Conservation (phyloP, 805 yeast genomes). For the Ogataea chonburiensis region DNA sequence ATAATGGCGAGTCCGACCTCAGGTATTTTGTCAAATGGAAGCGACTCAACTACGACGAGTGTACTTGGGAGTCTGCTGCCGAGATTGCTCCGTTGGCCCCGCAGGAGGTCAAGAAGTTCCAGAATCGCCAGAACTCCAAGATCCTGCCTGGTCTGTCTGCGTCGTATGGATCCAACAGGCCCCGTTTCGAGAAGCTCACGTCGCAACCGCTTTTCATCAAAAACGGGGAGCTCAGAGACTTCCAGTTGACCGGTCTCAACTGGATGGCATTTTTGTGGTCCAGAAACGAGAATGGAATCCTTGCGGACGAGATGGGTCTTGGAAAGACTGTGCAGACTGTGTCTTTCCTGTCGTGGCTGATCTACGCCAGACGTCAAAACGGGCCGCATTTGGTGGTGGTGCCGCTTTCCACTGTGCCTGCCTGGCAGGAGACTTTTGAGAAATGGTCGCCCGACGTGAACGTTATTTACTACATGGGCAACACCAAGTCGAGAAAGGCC, state of each 20-base stretch:
- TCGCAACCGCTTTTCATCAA: constrained; percentile 88
- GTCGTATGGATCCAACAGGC: constrained; percentile 70
- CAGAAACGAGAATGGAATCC: constrained; percentile 92
- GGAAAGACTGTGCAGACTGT: constrained; percentile 98
- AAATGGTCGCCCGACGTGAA: constrained; percentile 97
- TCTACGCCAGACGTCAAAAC: constrained; percentile 92
- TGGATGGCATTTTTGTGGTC: constrained; percentile 99
- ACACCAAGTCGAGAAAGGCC: constrained; percentile 76
- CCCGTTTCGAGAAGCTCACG: constrained; percentile 82
- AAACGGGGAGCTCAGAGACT: constrained; percentile 90
- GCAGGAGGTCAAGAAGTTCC: constrained; percentile 76
- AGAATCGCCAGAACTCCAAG: constrained; percentile 76
- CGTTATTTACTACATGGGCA: constrained; percentile 90
- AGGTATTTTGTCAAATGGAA: constrained; percentile 93
- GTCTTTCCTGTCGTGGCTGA: constrained; percentile 88
- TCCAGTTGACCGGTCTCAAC: constrained; percentile 95
- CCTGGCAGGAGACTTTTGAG: constrained; percentile 99
- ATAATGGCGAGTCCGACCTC: constrained; percentile 63
- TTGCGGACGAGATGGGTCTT: constrained; percentile 98
- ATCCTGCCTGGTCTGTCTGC: constrained; percentile 81
- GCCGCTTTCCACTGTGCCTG: constrained; percentile 93
- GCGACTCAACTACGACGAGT: constrained; percentile 88
- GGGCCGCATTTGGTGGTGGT: constrained; percentile 98
- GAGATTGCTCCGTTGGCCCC: constrained; percentile 85
- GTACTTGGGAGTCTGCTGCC: constrained; percentile 95